These are phyloP conservation scores for Serpula lacrymans DNA, from an alignment of 768 basidiomycete species.

Conservation along the genomic window DNA sequence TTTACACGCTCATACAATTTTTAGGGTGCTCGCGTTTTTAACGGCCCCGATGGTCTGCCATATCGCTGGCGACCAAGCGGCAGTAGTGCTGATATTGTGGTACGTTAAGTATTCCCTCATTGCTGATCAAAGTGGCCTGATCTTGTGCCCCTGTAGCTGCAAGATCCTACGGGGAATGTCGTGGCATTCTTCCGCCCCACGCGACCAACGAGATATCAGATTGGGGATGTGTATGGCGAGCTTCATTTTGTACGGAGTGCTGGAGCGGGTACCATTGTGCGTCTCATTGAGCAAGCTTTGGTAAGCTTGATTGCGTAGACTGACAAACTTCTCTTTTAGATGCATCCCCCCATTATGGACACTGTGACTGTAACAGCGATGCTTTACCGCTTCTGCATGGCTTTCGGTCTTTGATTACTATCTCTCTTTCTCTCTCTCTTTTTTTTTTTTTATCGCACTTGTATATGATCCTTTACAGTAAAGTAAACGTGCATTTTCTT, in stretches of 20 bases:
- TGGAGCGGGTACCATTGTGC: conserved; percentile 80
- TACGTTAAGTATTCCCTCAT: conserved; percentile 29
- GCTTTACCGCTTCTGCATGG: conserved; percentile 76
- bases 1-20: conserved; percentile 12
- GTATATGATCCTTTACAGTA: too few relatives aligned
- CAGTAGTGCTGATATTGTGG: conserved; percentile 56
- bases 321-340: conserved; percentile 41
- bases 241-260: conserved; percentile 78
- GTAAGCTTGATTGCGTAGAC: conserved; percentile 4
- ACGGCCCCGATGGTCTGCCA: conserved; percentile 76
- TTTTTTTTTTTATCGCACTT: conserved; percentile 6
- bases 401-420: conserved; percentile 41
- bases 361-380: conserved; percentile 80
- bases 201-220: conserved; percentile 74
- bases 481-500: conserved; percentile 22
- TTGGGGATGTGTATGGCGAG: conserved; percentile 85
- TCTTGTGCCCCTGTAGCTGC: conserved; percentile 49
- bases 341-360: conserved; percentile 90
- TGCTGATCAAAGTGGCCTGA: background rate
- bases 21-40: conserved; percentile 67
- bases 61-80: conserved; percentile 79
- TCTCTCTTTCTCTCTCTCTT: conserved; percentile 1
- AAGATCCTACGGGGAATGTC: conserved; percentile 63
- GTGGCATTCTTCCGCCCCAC: conserved; percentile 82
- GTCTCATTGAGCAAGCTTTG: conserved; percentile 9